These are phyloP conservation scores for Botrytis hyacinthi DNA, from an alignment of 2,329 filamentous ascomycete species.

Conservation along the genomic window DNA sequence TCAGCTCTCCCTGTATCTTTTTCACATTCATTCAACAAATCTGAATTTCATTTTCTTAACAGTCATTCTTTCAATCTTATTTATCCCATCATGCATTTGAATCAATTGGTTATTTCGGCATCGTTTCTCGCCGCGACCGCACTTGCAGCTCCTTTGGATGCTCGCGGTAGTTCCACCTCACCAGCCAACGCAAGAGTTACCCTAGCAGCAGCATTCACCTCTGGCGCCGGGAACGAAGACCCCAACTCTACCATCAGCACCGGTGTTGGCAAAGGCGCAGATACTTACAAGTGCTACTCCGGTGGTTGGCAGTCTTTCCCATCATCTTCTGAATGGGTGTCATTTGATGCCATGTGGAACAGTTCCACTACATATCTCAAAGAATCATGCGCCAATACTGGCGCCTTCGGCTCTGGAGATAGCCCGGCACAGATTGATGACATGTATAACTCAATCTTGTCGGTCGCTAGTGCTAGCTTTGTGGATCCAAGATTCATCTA, in stretches of 20 bases:
- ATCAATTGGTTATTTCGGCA: neutral
- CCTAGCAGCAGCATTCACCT: conserved; percentile 21
- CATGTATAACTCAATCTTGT: conserved; percentile 32
- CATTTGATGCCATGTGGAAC: conserved; percentile 35
- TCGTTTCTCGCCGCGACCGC: neutral
- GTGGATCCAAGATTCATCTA: conserved; percentile 39
- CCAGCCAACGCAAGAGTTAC: conserved; percentile 23
- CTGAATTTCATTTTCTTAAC: neutral
- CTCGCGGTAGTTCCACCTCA: neutral
- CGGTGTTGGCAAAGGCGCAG: conserved; percentile 25
- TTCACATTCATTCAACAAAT: neutral
- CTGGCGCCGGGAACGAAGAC: conserved; percentile 23
- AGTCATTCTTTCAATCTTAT: neutral
- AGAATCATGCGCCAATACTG: conserved; percentile 28
- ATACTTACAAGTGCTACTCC: conserved; percentile 38
- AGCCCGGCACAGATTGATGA: conserved; percentile 26
- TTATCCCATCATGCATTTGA: conserved; percentile 11
- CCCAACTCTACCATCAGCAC: conserved; percentile 28
- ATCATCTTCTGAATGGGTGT: conserved; percentile 30
- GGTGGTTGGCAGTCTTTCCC: conserved; percentile 34
- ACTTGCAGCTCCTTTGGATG: conserved; percentile 2
- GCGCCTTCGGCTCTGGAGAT: conserved; percentile 26
- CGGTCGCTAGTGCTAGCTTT: conserved; percentile 27
- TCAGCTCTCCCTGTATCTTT: neutral
- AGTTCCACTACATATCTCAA: conserved; percentile 25